phyloP scores from a whole-genome alignment of 1,284 basidiomycete species.

The Rhodotorula glutinis region DNA sequence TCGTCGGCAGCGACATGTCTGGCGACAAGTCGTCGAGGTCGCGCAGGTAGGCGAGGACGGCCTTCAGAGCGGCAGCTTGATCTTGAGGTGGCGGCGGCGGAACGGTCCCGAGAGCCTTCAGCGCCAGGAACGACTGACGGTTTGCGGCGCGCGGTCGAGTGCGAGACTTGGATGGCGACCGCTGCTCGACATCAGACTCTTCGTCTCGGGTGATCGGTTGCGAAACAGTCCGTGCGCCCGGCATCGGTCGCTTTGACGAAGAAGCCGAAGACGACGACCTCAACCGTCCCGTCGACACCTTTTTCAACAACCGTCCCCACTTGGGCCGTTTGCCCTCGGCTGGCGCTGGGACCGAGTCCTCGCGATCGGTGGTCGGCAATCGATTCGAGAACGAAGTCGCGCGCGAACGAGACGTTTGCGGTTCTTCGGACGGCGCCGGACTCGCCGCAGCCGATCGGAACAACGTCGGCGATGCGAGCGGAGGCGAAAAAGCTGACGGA shows the following conservation, averaged over 20 bases:
- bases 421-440: not conserved
- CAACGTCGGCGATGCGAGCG: slow-evolving; percentile 5
- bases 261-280: slow-evolving; percentile 3
- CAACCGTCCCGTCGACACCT: slow-evolving; percentile 25
- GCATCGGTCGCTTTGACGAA: slow-evolving; percentile 4
- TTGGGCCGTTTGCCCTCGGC: slow-evolving; percentile 8
- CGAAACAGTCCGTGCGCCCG: slow-evolving; percentile 21
- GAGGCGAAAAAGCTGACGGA: not conserved
- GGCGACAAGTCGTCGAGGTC: slow-evolving; percentile 81
- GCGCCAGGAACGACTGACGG: slow-evolving; percentile 31
- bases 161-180: slow-evolving; percentile 1
- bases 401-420: not conserved
- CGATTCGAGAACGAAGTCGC: not conserved
- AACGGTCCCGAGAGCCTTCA: slow-evolving; percentile 18
- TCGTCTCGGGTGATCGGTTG: slow-evolving; percentile 29
- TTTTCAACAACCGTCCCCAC: slow-evolving; percentile 32
- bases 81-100: not conserved
- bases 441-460: not conserved
- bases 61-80: slow-evolving; percentile 63
- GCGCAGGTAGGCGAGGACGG: slow-evolving; percentile 88
- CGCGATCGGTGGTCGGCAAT: not conserved
- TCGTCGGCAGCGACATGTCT: slow-evolving; percentile 12
- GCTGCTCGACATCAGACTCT: slow-evolving; percentile 10
- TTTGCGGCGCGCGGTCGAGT: not conserved
- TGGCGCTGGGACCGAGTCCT: not conserved